phyloP scores from a whole-genome alignment of 2,329 filamentous ascomycete species.

The Truncatella angustata region DNA sequence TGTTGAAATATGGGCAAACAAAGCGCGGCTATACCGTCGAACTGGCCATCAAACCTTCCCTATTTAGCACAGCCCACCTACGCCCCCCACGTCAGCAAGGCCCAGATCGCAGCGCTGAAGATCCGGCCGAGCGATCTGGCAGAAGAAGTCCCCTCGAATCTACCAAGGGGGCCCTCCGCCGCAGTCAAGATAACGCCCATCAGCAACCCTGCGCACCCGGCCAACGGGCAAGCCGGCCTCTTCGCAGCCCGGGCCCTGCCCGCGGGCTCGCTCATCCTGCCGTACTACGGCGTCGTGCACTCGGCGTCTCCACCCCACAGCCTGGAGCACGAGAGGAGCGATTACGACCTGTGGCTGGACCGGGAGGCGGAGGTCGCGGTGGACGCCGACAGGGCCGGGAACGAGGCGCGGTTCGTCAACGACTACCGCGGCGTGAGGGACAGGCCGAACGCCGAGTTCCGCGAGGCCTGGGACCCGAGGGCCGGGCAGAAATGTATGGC shows the following conservation, averaged over 20 bases:
- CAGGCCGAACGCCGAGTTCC: slow-evolving; percentile 58
- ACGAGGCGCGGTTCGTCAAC: slow-evolving; percentile 66
- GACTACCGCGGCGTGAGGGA: slow-evolving; percentile 60
- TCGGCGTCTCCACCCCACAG: slow-evolving; percentile 30
- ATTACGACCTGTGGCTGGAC: slow-evolving; percentile 67
- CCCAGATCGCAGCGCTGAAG: slow-evolving; percentile 39
- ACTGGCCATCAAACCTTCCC: slow-evolving; percentile 54
- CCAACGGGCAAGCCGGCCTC: slow-evolving; percentile 56
- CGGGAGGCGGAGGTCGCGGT: slow-evolving; percentile 55
- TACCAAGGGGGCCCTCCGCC: slow-evolving; percentile 42
- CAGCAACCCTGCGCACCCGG: slow-evolving; percentile 50
- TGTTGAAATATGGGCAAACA: slow-evolving; percentile 23
- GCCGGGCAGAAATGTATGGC: slow-evolving; percentile 54
- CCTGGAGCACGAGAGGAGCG: slow-evolving; percentile 39
- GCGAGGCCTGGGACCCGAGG: slow-evolving; percentile 53
- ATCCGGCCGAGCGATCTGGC: slow-evolving; percentile 27
- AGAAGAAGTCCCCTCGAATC: slow-evolving; percentile 31
- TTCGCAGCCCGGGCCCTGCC: slow-evolving; percentile 55
- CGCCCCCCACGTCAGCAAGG: slow-evolving; percentile 41
- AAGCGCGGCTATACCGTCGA: slow-evolving; percentile 40
- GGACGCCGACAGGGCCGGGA: slow-evolving; percentile 56
- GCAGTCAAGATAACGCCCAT: slow-evolving; percentile 56
- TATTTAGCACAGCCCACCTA: slow-evolving; percentile 53
- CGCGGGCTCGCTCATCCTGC: slow-evolving; percentile 56
- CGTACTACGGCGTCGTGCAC: slow-evolving; percentile 61